These are phyloP conservation scores for Huntiella moniliformis DNA, from an alignment of 2,329 filamentous ascomycete species.

Conservation along the genomic window DNA sequence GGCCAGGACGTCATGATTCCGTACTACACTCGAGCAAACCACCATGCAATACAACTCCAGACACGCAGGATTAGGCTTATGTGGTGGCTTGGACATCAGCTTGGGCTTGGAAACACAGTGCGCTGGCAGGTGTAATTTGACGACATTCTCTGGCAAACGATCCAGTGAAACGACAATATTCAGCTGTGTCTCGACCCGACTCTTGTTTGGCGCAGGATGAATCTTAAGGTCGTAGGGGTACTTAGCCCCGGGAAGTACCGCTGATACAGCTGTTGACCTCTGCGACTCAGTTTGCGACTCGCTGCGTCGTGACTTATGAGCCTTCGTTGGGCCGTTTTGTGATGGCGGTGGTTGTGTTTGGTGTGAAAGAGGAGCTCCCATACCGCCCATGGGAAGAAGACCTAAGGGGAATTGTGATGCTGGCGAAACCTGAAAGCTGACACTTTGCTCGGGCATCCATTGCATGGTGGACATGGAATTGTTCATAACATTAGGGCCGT, in stretches of 20 bases:
- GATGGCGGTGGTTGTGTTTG: slow-evolving; percentile 1
- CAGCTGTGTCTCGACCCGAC: slow-evolving; percentile 86
- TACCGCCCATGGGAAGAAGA: slow-evolving; percentile 5
- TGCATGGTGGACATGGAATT: slow-evolving; percentile 4
- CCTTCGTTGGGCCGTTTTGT: not conserved
- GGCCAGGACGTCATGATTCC: slow-evolving; percentile 44
- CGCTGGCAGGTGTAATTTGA: slow-evolving; percentile 67
- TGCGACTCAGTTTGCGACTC: not conserved
- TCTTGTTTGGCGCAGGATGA: slow-evolving; percentile 12
- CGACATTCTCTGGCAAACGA: slow-evolving; percentile 55
- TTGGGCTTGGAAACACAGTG: slow-evolving; percentile 93
- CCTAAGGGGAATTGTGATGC: slow-evolving; percentile 7
- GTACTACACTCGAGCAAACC: slow-evolving; percentile 85
- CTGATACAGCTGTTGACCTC: not conserved
- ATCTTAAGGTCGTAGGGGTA: slow-evolving; percentile 10
- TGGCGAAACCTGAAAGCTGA: slow-evolving; percentile 2
- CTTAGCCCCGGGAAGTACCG: not conserved
- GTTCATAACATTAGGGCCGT: slow-evolving; percentile 2
- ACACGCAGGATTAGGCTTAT: slow-evolving; percentile 49
- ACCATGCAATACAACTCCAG: slow-evolving; percentile 64
- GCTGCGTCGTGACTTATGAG: not conserved
- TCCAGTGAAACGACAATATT: slow-evolving; percentile 66
- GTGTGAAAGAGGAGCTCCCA: slow-evolving; percentile 5
- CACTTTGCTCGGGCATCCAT: slow-evolving; percentile 7
- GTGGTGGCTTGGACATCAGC: slow-evolving; percentile 54